Base-by-base conservation (phyloP, 2,329 filamentous ascomycete genomes). In the Paraphaeosphaeria minitans region DNA sequence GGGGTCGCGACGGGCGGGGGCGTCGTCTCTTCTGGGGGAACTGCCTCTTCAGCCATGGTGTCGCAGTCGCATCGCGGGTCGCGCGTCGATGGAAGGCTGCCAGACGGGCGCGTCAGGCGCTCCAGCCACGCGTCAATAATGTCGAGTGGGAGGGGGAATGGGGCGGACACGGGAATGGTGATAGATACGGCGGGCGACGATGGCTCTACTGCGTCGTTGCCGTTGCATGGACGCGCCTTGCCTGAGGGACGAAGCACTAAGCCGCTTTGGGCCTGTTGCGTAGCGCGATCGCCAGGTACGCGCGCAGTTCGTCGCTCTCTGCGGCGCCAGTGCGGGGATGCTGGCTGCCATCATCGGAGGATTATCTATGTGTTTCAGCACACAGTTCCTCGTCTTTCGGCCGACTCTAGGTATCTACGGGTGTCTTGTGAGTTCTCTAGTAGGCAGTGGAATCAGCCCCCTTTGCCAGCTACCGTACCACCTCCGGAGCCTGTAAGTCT, bases 1-100 rank as follows among this genome's bases (percentile, higher is more conserved):
- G 87, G 86, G 69, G 89, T 86, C 55, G 82, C 81, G 53, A 82
- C 80, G 24, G 80, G 78, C 63, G 82, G 71, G 35, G 64, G 66
- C 41, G 72, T 65, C 65, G 67, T 66, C 21, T 75, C 73, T 59
- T 67, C 67, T 61, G 64, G 65, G 58, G 69, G 71, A 60, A 64
- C 70, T 60, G 67, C 61, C 49, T 59, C 68, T 61, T 74, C 70
- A 69, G 72, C 71, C 73, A 75, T 75, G 66, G 62, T 59, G 63
- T 68, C 67, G 73, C 72, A 76, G 61, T 68, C 67, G 73, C 72
- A 77, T 77, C 62, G 71, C 69, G 66, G 66, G 63, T 64, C 63
- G 71, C 64, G 62, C 55, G 52, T 49, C 57, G 61, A 58, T 60
- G 58, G 58, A 69, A 71, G 66, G 66, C 62, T 66, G 69, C 67